Conservation (phyloP, 345 rosid species). For the Eucalyptus grandis region DNA sequence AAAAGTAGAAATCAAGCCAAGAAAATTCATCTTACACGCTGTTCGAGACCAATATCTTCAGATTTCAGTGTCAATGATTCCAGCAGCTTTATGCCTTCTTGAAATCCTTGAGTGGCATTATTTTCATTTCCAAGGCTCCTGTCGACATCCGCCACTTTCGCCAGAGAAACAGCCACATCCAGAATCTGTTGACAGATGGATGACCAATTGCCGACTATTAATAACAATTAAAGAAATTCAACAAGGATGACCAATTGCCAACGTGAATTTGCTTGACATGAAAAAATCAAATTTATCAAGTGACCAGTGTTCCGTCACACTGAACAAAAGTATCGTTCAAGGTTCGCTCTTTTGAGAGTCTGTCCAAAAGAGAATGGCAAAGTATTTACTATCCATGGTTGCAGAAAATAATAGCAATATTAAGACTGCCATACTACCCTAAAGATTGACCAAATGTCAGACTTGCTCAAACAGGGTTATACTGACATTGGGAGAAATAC, state of each 20-base stretch:
- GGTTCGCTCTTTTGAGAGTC: neutral
- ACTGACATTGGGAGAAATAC: neutral
- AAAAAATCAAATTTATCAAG: neutral
- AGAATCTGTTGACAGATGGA: neutral
- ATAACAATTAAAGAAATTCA: neutral
- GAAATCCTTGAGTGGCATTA: constrained; percentile 56
- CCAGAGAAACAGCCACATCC: constrained; percentile 67
- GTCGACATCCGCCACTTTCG: constrained; percentile 93
- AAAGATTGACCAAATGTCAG: neutral
- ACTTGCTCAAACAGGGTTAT: neutral
- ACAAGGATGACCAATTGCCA: neutral
- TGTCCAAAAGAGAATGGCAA: neutral
- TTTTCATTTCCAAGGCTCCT: constrained; percentile 55
- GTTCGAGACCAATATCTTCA: constrained; percentile 59
- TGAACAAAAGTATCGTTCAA: neutral
- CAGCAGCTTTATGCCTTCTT: constrained; percentile 70
- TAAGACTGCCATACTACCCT: neutral
- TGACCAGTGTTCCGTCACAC: neutral
- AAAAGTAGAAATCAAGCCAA: neutral
- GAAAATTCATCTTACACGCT: constrained; percentile 38
- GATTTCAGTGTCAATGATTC: constrained; percentile 60
- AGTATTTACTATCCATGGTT: neutral
- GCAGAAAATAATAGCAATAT: neutral
- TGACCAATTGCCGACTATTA: neutral
- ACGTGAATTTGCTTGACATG: neutral